Evolutionary conservation across 441 rosid species (phyloP).

Genomic region (Bocquillonia castaneifolia): DNA sequence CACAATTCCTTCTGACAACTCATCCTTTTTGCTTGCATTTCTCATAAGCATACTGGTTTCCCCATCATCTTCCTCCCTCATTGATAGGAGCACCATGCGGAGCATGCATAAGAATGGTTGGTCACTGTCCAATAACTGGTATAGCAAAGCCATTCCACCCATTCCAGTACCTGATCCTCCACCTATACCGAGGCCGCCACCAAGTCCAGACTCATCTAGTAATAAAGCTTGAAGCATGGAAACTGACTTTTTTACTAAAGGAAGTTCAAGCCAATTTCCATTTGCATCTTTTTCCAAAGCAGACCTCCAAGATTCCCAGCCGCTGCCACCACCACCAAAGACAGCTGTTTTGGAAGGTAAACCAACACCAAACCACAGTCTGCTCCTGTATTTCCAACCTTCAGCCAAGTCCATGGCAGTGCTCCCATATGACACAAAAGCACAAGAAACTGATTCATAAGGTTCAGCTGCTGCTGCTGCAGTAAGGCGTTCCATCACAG

Average conservation of each 20-base stretch:
- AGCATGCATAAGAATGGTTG: constrained; percentile 99
- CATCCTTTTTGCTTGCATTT: constrained; percentile 52
- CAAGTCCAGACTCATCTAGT: constrained; percentile 96
- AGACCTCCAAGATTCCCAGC: constrained; percentile 85
- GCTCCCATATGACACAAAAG: constrained; percentile 98
- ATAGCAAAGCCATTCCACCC: constrained; percentile 99
- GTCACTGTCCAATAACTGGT: constrained; percentile 96
- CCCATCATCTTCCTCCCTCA: constrained; percentile 96
- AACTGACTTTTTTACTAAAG: constrained; percentile 89
- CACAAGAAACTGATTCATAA: constrained; percentile 93
- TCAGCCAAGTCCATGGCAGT: constrained; percentile 88
- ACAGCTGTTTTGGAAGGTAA: constrained; percentile 54
- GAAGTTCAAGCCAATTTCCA: constrained; percentile 98
- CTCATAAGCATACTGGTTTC: constrained; percentile 75
- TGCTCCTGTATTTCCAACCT: constrained; percentile 99
- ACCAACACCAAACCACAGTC: constrained; percentile 97
- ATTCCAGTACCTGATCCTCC: constrained; percentile 99
- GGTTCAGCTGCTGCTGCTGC: constrained; percentile 99
- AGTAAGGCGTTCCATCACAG: constrained; percentile 93
- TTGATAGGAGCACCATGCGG: constrained; percentile 96
- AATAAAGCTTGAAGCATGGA: constrained; percentile 96
- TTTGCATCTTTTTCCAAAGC: constrained; percentile 84
- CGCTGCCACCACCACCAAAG: constrained; percentile 97
- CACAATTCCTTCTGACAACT: constrained; percentile 40
- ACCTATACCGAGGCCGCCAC: constrained; percentile 99